Evolutionary conservation across 2,329 filamentous ascomycete genomes (phyloP).

Genomic region (Aspergillus quadrilineatus): DNA sequence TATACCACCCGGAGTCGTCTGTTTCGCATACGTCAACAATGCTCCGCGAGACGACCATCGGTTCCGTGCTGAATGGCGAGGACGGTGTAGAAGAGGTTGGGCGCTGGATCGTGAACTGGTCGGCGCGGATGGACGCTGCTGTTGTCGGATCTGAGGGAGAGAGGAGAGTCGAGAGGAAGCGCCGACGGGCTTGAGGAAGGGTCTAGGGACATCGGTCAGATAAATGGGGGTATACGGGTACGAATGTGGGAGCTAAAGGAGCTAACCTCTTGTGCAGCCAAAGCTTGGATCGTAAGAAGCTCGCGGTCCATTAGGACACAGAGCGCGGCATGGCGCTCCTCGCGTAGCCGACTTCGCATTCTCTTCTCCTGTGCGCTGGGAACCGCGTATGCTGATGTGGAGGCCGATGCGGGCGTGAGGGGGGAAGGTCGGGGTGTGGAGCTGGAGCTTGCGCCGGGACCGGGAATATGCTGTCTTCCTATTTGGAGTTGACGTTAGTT

Average conservation of each 20-base stretch:
- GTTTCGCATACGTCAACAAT: conserved; percentile 25
- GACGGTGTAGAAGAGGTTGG: neutral
- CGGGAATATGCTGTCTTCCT: neutral
- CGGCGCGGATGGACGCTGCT: conserved; percentile 30
- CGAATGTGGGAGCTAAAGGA: neutral
- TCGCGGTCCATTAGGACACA: conserved; percentile 41
- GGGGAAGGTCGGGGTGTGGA: conserved; percentile 9
- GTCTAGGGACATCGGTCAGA: conserved; percentile 25
- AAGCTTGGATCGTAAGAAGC: conserved; percentile 41
- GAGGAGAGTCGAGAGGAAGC: conserved; percentile 37
- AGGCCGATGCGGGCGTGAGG: conserved; percentile 12
- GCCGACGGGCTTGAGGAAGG: conserved; percentile 39
- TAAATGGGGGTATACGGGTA: neutral
- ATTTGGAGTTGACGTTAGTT: neutral
- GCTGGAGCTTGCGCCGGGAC: neutral
- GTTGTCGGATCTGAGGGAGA: conserved; percentile 27
- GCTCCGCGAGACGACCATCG: conserved; percentile 17
- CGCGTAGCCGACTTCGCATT: conserved; percentile 28
- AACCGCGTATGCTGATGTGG: conserved; percentile 14
- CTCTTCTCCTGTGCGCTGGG: conserved; percentile 23
- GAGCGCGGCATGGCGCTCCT: conserved; percentile 39
- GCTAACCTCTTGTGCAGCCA: conserved; percentile 39
- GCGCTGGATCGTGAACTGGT: conserved; percentile 27
- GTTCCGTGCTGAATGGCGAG: neutral
- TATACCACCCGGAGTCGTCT: conserved; percentile 25